These are phyloP conservation scores for Alloteropsis semialata DNA, from an alignment of 176 grass and related monocot genomes.

Conservation along the genomic window DNA sequence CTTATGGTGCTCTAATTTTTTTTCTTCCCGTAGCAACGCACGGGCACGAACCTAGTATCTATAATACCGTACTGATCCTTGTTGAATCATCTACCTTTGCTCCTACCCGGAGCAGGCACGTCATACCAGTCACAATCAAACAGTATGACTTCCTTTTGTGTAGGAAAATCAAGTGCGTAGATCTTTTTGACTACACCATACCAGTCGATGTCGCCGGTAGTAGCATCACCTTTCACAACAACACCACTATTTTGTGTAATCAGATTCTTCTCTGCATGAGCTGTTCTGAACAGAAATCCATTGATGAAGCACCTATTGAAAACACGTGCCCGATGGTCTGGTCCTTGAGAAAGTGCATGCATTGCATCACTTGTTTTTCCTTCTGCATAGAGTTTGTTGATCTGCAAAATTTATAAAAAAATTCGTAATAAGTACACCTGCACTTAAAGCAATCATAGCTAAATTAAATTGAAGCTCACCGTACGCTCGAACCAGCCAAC, in stretches of 20 bases:
- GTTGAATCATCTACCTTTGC: background rate
- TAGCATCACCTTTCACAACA: too few species aligned
- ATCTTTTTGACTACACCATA: constrained; percentile 16
- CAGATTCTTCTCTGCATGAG: background rate
- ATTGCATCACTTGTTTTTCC: background rate
- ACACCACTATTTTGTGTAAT: background rate
- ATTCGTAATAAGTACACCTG: background rate
- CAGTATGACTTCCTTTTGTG: background rate
- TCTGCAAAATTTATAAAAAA: background rate
- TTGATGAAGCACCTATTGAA: background rate
- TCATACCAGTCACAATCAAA: background rate
- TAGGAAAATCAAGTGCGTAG: background rate
- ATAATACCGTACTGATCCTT: background rate
- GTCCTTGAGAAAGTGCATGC: background rate
- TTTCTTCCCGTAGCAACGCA: too few species aligned
- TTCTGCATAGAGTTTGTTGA: background rate
- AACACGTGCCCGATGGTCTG: background rate
- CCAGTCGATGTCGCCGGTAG: too few species aligned
- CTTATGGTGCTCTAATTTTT: too few species aligned
- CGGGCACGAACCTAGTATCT: too few species aligned
- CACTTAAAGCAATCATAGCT: too few species aligned
- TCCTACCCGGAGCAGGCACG: background rate
- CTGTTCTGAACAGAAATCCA: background rate
- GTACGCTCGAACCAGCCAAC: background rate
- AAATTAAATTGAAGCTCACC: background rate